Percentiles rank a stretch among this genome's conserved stretches.
These are phyloP conservation scores for Penicillium sp. DNA, from an alignment of 2,329 filamentous ascomycete genomes.

Conservation along the genomic window DNA sequence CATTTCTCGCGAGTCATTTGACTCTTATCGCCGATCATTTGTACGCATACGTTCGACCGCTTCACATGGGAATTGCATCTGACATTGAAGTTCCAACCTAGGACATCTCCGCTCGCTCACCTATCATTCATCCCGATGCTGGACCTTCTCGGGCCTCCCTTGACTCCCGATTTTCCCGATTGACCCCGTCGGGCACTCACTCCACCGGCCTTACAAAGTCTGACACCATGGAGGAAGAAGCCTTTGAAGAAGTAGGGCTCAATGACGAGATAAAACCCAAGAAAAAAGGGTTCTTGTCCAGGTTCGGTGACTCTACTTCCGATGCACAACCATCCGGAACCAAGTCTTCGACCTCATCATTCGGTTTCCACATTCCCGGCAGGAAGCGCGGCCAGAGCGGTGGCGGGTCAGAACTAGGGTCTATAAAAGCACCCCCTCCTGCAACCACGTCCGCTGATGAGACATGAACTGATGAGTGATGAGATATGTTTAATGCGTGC, in stretches of 20 bases:
- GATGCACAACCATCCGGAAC: constrained; percentile 34
- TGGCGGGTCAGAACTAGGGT: constrained; percentile 68
- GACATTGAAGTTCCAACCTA: constrained; percentile 39
- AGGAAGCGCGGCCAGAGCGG: constrained; percentile 71
- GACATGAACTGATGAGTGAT: constrained; percentile 21
- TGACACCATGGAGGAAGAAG: constrained; percentile 69
- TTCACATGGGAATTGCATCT: not conserved
- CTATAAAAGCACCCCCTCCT: constrained; percentile 50
- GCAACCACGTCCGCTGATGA: constrained; percentile 16
- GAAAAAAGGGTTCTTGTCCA: constrained; percentile 74
- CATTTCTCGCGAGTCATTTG: constrained; percentile 94
- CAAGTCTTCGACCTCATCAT: constrained; percentile 47
- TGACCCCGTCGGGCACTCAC: constrained; percentile 61
- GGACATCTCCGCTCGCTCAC: constrained; percentile 89
- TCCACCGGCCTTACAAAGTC: constrained; percentile 59
- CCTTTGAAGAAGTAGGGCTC: constrained; percentile 87
- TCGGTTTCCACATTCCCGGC: constrained; percentile 66
- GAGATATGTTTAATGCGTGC: constrained; percentile 7
- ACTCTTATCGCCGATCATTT: constrained; percentile 93
- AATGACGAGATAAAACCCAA: constrained; percentile 72
- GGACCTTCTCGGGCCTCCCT: constrained; percentile 71
- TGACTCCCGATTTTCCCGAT: constrained; percentile 68
- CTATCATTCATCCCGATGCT: constrained; percentile 61
- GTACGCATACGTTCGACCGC: constrained; percentile 53
- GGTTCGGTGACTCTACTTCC: constrained; percentile 64